Evolutionary conservation across 208 protist species (phyloP).

Genomic region (Wallacemonas sp.): DNA sequence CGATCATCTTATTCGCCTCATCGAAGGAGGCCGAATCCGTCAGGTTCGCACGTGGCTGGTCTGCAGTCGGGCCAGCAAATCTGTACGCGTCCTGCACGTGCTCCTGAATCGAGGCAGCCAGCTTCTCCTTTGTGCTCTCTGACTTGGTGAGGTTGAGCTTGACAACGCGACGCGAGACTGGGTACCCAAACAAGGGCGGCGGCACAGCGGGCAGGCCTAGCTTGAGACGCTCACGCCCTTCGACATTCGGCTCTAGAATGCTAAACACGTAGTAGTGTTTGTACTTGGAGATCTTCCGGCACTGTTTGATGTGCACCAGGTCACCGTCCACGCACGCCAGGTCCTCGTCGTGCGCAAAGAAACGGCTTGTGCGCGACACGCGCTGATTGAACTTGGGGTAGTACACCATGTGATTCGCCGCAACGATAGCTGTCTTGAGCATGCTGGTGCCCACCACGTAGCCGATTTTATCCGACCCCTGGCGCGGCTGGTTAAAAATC

Average conservation of each 20-base stretch:
- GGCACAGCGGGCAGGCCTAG: slow-evolving; percentile 87
- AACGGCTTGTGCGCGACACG: slow-evolving; percentile 88
- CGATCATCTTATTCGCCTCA: slow-evolving; percentile 91
- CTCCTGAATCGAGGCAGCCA: slow-evolving; percentile 91
- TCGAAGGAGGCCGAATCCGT: slow-evolving; percentile 85
- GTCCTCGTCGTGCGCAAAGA: slow-evolving; percentile 93
- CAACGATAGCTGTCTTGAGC: slow-evolving; percentile 91
- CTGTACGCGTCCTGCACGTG: slow-evolving; percentile 92
- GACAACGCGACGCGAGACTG: slow-evolving; percentile 85
- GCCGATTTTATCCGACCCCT: slow-evolving; percentile 92
- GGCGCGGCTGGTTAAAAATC: slow-evolving; percentile 90
- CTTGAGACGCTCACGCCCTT: slow-evolving; percentile 89
- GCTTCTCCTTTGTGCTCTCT: slow-evolving; percentile 87
- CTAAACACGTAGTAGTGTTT: slow-evolving; percentile 95
- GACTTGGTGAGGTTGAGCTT: slow-evolving; percentile 91
- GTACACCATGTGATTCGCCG: slow-evolving; percentile 91
- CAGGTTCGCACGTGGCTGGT: slow-evolving; percentile 79
- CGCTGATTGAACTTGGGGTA: slow-evolving; percentile 93
- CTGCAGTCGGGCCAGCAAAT: slow-evolving; percentile 79
- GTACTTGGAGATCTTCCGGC: slow-evolving; percentile 91
- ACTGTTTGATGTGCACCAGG: slow-evolving; percentile 92
- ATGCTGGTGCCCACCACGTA: slow-evolving; percentile 93
- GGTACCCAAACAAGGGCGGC: slow-evolving; percentile 88
- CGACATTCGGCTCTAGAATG: slow-evolving; percentile 91
- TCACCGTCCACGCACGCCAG: slow-evolving; percentile 92